A percentile compares a stretch with the other conserved stretches of the same genome.
phyloP scores from a whole-genome alignment of 495 filamentous ascomycete genomes.

The Platismatia glauca region DNA sequence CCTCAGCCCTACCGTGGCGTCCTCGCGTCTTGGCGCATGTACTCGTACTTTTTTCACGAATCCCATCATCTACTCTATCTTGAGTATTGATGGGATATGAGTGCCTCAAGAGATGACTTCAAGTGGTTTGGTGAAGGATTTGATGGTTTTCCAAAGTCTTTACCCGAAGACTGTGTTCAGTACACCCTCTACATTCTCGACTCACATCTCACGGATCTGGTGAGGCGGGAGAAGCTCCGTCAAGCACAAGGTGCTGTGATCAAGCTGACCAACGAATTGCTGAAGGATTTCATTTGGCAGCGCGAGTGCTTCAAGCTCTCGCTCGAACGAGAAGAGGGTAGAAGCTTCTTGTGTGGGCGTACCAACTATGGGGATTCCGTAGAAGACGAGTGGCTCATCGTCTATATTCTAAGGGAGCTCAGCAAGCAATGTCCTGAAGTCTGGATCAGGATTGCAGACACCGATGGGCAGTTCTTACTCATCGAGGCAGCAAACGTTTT shows the following conservation, averaged over 20 bases:
- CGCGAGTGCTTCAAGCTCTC: slow-evolving; percentile 63
- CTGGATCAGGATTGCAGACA: slow-evolving; percentile 77
- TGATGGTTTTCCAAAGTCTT: slow-evolving; percentile 24
- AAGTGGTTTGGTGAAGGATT: slow-evolving; percentile 32
- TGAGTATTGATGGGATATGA: slow-evolving; percentile 21
- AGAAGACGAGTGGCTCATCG: slow-evolving; percentile 95
- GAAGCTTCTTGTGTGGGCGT: slow-evolving; percentile 50
- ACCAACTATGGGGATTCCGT: slow-evolving; percentile 88
- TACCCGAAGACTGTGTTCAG: slow-evolving; percentile 82
- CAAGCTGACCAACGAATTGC: slow-evolving; percentile 49
- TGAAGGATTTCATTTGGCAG: slow-evolving; percentile 93
- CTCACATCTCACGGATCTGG: slow-evolving; percentile 36
- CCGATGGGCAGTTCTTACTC: slow-evolving; percentile 89
- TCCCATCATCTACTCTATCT: not conserved
- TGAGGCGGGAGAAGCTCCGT: slow-evolving; percentile 53
- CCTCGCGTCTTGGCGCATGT: slow-evolving; percentile 1
- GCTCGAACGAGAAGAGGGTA: slow-evolving; percentile 49
- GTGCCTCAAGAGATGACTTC: slow-evolving; percentile 31
- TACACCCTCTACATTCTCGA: slow-evolving; percentile 73
- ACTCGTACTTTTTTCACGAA: not conserved
- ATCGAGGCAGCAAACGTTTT: slow-evolving; percentile 86
- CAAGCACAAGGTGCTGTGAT: slow-evolving; percentile 59
- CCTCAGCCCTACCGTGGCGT: slow-evolving; percentile 1
- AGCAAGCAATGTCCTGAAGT: slow-evolving; percentile 62
- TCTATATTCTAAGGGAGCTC: slow-evolving; percentile 79